Conservation (phyloP, 495 filamentous ascomycete species). For the Talaromyces nanjingensis region DNA sequence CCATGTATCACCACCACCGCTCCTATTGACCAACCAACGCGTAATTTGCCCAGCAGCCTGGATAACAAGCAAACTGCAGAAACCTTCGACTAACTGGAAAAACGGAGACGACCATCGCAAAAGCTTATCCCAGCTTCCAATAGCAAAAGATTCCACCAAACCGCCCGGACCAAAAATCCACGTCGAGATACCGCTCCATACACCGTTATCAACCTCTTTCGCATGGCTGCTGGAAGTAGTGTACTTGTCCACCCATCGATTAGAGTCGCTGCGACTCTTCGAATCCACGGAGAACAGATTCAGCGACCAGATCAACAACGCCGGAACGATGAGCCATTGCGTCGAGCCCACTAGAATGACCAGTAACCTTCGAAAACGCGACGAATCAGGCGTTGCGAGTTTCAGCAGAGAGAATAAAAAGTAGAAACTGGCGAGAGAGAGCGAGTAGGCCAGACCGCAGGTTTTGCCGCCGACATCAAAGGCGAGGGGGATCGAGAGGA, state of each 20-base stretch:
- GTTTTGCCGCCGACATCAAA: conserved; percentile 96
- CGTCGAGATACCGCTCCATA: conserved; percentile 63
- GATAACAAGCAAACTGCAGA: conserved; percentile 93
- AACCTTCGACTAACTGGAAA: conserved; percentile 91
- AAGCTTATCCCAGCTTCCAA: conserved; percentile 85
- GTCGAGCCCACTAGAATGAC: conserved; percentile 58
- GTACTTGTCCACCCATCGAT: conserved; percentile 65
- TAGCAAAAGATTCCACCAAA: conserved; percentile 64
- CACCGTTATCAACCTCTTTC: conserved; percentile 53
- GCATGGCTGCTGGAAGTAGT: conserved; percentile 66
- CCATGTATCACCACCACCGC: conserved; percentile 89
- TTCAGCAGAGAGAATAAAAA: conserved; percentile 76
- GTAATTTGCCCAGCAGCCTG: conserved; percentile 92
- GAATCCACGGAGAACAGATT: conserved; percentile 88
- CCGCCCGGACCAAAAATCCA: conserved; percentile 83
- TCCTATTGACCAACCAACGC: conserved; percentile 85
- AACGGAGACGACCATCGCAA: conserved; percentile 90
- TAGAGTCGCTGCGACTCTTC: conserved; percentile 29
- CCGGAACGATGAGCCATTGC: conserved; percentile 78
- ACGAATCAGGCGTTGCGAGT: conserved; percentile 71
- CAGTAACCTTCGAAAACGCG: conserved; percentile 62
- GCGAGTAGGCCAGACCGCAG: conserved; percentile 86
- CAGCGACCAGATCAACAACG: conserved; percentile 87
- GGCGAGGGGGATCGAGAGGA: conserved; percentile 88
- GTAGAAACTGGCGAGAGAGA: conserved; percentile 82